Conservation (phyloP, 176 grass and related monocot genomes). For the Juncus inflexus region DNA sequence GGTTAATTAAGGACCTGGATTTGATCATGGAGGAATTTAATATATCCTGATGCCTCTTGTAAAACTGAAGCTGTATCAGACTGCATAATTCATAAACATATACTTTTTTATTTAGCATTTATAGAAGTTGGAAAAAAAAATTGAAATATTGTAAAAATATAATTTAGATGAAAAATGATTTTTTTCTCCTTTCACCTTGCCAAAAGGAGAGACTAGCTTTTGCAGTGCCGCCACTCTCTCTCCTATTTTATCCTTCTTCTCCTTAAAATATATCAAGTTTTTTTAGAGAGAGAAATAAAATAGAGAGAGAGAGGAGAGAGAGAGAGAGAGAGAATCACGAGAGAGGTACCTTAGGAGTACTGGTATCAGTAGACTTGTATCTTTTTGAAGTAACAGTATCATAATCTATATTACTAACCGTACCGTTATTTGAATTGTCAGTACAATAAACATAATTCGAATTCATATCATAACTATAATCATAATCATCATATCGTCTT, state of each 20-base stretch:
- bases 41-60: conserved; percentile 78
- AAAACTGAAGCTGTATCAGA: conserved; percentile 94
- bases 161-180: background rate
- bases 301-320: background rate
- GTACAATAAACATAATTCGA: conserved; percentile 30
- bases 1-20: conserved; percentile 47
- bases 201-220: conserved; percentile 88
- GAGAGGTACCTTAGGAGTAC: conserved; percentile 41
- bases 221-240: conserved; percentile 74
- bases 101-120: background rate
- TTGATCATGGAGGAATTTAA: conserved; percentile 93
- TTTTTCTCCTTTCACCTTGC: conserved; percentile 45
- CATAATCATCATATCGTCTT: conserved; percentile 45
- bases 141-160: background rate
- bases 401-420: conserved; percentile 28
- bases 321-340: background rate
- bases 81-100: conserved; percentile 32
- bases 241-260: conserved; percentile 96
- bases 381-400: conserved; percentile 55
- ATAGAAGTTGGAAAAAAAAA: background rate
- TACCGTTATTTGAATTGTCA: conserved; percentile 3
- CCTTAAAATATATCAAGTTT: conserved; percentile 27
- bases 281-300: background rate
- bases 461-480: background rate
- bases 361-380: conserved; percentile 42